Percentiles rank a stretch among this genome's conserved stretches.
These are phyloP conservation scores for Tubosaeta brunneosetosa DNA, from an alignment of 768 basidiomycete genomes.

Conservation along the genomic window DNA sequence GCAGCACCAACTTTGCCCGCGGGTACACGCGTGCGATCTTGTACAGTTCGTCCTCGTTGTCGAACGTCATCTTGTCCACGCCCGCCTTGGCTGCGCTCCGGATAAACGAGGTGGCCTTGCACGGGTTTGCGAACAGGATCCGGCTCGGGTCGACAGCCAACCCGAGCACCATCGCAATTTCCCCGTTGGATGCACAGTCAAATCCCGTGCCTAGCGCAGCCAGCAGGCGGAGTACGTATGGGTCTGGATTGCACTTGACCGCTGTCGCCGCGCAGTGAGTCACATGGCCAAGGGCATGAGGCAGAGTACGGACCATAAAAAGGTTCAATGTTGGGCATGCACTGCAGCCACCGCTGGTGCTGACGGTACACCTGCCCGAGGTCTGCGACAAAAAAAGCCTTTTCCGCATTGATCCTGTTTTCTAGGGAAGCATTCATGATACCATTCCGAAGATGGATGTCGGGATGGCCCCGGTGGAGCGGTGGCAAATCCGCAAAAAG, in stretches of 20 bases:
- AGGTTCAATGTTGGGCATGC: conserved; percentile 82
- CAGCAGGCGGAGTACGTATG: conserved; percentile 86
- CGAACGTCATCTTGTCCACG: conserved; percentile 96
- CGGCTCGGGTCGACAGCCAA: conserved; percentile 71
- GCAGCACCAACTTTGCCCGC: conserved; percentile 78
- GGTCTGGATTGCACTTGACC: conserved; percentile 98
- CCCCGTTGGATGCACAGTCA: conserved; percentile 94
- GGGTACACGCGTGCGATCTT: conserved; percentile 85
- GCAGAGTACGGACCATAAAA: conserved; percentile 71
- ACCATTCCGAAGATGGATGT: conserved; percentile 71
- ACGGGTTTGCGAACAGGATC: conserved; percentile 98
- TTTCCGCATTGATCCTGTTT: conserved; percentile 72
- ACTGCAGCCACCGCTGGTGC: conserved; percentile 73
- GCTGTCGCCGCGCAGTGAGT: conserved; percentile 45
- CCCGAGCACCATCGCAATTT: conserved; percentile 76
- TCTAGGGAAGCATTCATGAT: conserved; percentile 59
- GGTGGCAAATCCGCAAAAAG: conserved; percentile 64
- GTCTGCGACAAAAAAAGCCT: conserved; percentile 96
- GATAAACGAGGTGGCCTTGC: conserved; percentile 94
- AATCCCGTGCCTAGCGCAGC: conserved; percentile 90
- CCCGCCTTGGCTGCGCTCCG: conserved; percentile 74
- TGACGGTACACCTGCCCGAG: conserved; percentile 83
- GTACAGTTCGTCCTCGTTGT: conserved; percentile 93
- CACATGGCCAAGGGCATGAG: conserved; percentile 20
- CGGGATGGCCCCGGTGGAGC: conserved; percentile 62